Evolutionary conservation across 331 rosid genomes (phyloP).

Genomic region (Telfairia occidentalis): DNA sequence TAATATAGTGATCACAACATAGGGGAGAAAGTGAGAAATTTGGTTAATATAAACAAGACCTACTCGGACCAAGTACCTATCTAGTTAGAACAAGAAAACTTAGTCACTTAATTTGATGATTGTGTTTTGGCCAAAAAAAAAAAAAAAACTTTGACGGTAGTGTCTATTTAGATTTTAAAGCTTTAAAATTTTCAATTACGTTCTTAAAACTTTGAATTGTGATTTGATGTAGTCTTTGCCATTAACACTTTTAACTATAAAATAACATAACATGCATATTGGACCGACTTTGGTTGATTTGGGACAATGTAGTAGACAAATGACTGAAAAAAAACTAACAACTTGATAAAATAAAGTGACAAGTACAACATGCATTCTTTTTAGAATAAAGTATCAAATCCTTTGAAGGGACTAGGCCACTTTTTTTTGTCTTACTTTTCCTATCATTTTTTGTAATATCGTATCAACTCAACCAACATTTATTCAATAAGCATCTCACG

Average conservation of each 20-base stretch:
- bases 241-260: background rate
- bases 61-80: background rate
- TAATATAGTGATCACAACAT: background rate
- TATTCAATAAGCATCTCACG: background rate
- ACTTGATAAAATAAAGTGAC: background rate
- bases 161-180: background rate
- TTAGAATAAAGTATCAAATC: background rate
- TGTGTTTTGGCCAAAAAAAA: too few species aligned
- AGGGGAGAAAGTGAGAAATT: background rate
- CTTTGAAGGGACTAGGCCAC: background rate
- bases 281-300: background rate
- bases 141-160: too few species aligned
- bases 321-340: background rate
- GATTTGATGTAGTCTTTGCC: background rate
- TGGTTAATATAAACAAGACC: background rate
- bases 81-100: background rate
- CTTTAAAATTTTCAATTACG: too few species aligned
- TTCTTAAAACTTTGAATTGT: too few species aligned
- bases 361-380: too few species aligned
- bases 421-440: background rate
- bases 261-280: background rate
- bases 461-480: background rate
- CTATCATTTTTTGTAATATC: background rate
- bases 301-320: background rate
- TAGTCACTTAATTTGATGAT: too few species aligned